A percentile compares a stretch with the other conserved stretches of the same genome.
phyloP scores from a whole-genome alignment of 108 stramenopile genomes.

The Hondaea fermentalgiana region DNA sequence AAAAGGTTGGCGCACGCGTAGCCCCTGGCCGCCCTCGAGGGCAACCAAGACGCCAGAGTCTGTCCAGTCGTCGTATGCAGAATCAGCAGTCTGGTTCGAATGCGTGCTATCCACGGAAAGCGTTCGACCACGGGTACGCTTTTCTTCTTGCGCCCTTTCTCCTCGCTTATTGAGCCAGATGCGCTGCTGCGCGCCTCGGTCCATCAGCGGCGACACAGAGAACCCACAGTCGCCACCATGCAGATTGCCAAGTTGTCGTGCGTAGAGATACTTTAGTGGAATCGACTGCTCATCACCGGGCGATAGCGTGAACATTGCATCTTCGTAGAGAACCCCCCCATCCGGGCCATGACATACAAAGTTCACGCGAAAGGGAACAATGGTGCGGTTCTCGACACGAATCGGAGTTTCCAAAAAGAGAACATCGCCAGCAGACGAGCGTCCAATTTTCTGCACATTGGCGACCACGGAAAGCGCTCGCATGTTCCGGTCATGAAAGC shows the following conservation, averaged over 20 bases:
- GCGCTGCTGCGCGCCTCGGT: neutral
- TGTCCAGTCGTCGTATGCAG: neutral
- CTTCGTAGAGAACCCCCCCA: neutral
- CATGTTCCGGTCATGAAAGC: neutral
- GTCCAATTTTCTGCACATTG: conserved; percentile 1
- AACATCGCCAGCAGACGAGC: conserved; percentile 1
- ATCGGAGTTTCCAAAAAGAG: conserved; percentile 3
- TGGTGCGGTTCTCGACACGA: neutral
- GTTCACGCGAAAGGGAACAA: neutral
- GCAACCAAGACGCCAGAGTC: neutral
- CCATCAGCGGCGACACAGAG: neutral
- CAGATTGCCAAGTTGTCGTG: neutral
- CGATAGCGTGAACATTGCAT: neutral
- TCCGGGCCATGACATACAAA: neutral
- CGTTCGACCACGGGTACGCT: neutral
- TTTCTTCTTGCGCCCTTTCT: neutral
- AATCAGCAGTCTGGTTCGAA: neutral
- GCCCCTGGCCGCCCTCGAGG: neutral
- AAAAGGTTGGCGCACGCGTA: neutral
- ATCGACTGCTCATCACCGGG: neutral
- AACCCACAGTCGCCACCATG: neutral
- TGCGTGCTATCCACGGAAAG: neutral
- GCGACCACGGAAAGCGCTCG: neutral
- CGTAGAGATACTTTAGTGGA: neutral
- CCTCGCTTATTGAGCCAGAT: neutral